Conservation (phyloP, 106 monocot genomes). For the Dendrobium chrysotoxum region DNA sequence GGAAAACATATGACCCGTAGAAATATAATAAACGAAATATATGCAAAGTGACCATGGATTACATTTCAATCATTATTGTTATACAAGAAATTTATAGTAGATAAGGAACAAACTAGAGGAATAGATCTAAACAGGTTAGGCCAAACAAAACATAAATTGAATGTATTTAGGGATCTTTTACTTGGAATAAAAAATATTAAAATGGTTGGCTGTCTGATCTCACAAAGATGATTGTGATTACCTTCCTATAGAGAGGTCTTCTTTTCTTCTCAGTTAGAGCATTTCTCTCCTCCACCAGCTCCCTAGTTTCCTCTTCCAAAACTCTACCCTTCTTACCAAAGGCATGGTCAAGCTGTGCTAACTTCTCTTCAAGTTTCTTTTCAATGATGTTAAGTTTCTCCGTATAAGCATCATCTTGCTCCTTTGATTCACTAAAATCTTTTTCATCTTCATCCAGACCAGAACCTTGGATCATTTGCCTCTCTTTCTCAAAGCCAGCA, state of each 20-base stretch:
- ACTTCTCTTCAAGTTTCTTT: conserved; percentile 80
- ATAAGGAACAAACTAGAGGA: background rate
- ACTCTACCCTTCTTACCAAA: conserved; percentile 97
- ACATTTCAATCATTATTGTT: background rate
- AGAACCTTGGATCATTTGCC: conserved; percentile 46
- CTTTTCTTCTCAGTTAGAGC: conserved; percentile 72
- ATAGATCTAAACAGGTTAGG: background rate
- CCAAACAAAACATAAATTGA: background rate
- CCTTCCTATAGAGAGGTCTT: conserved; percentile 84
- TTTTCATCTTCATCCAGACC: conserved; percentile 47
- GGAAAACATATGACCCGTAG: background rate
- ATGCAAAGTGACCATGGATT: background rate
- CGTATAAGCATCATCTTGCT: conserved; percentile 60
- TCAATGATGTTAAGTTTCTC: conserved; percentile 80
- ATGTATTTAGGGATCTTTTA: background rate
- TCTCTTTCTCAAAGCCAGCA: conserved; percentile 62
- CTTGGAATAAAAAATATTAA: background rate
- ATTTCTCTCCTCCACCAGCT: conserved; percentile 87
- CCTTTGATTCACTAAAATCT: conserved; percentile 63
- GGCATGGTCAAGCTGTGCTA: conserved; percentile 70
- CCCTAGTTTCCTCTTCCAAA: conserved; percentile 81
- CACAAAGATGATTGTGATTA: conserved; percentile 18
- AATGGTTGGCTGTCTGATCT: background rate
- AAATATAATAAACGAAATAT: background rate
- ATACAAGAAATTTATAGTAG: background rate